phyloP scores from a whole-genome alignment of 2,329 filamentous ascomycete species.

The Paraconiothyrium brasiliense region DNA sequence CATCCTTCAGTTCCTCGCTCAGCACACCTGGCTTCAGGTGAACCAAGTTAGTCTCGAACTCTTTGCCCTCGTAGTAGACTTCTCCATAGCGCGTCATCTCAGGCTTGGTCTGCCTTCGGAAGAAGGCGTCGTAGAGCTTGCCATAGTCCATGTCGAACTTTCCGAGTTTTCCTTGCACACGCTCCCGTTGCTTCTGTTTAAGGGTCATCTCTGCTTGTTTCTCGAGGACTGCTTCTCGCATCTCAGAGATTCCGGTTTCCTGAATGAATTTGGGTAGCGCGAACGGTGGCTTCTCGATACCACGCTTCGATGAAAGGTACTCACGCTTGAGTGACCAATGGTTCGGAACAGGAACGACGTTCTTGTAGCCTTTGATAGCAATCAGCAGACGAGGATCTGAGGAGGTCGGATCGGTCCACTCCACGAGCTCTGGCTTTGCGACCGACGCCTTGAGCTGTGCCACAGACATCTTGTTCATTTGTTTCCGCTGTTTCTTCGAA shows the following conservation, averaged over 20 bases:
- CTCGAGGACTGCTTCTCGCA: constrained; percentile 95
- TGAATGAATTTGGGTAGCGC: constrained; percentile 94
- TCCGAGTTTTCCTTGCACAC: constrained; percentile 94
- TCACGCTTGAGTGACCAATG: constrained; percentile 98
- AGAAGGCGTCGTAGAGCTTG: constrained; percentile 98
- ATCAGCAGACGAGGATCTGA: constrained; percentile 88
- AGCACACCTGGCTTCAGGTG: constrained; percentile 91
- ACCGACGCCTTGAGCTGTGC: constrained; percentile 95
- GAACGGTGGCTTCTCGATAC: constrained; percentile 95
- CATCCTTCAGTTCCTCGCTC: constrained; percentile 88
- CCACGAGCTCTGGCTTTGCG: constrained; percentile 89
- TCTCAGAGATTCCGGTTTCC: constrained; percentile 96
- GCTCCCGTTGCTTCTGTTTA: constrained; percentile 94
- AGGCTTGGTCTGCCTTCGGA: constrained; percentile 96
- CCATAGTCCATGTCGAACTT: constrained; percentile 98
- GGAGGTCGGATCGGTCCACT: constrained; percentile 96
- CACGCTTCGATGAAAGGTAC: constrained; percentile 95
- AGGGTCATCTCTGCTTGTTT: constrained; percentile 92
- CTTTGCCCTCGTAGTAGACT: constrained; percentile 99
- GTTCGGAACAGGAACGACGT: constrained; percentile 90
- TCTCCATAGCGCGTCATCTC: constrained; percentile 93
- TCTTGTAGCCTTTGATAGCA: constrained; percentile 93
- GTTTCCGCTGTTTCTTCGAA: constrained; percentile 95
- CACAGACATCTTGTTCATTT: constrained; percentile 89
- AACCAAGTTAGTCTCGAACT: constrained; percentile 93